Evolutionary conservation across 208 protist species (phyloP).

Genomic region (Angomonas deanei): DNA sequence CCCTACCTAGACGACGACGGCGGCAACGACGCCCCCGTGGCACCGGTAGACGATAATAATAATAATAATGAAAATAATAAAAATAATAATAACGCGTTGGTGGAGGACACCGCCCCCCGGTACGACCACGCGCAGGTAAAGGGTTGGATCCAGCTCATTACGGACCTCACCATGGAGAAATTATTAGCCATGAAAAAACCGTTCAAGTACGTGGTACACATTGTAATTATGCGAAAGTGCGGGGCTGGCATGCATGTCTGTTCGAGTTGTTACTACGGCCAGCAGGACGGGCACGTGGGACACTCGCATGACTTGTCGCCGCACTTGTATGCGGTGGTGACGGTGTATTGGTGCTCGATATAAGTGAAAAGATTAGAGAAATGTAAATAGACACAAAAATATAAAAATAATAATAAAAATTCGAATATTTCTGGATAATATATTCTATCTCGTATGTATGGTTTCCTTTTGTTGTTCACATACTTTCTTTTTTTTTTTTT

Average conservation of each 20-base stretch:
- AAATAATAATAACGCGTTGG: background rate
- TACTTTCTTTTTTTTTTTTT: slow-evolving; percentile 10
- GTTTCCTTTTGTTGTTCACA: slow-evolving; percentile 1
- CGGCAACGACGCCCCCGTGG: background rate
- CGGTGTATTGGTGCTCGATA: slow-evolving; percentile 81
- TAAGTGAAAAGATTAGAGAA: slow-evolving; percentile 17
- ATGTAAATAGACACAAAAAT: background rate
- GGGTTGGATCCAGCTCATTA: slow-evolving; percentile 76
- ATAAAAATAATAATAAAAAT: background rate
- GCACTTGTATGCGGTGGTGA: slow-evolving; percentile 77
- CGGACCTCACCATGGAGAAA: slow-evolving; percentile 77
- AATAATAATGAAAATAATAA: background rate
- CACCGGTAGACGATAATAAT: slow-evolving; percentile 26
- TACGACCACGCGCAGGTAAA: slow-evolving; percentile 76
- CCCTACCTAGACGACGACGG: slow-evolving; percentile 81
- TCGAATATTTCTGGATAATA: no score
- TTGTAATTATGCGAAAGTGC: slow-evolving; percentile 79
- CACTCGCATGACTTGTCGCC: slow-evolving; percentile 83
- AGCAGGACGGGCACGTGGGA: slow-evolving; percentile 74
- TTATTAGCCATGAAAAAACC: slow-evolving; percentile 69
- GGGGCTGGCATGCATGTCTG: slow-evolving; percentile 83
- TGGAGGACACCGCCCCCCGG: slow-evolving; percentile 59
- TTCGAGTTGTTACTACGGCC: slow-evolving; percentile 76
- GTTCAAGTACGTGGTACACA: slow-evolving; percentile 83
- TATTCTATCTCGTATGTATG: no score